Evolutionary conservation across 2,329 filamentous ascomycete species (phyloP).

Genomic region (Ceratocystis harringtonii): DNA sequence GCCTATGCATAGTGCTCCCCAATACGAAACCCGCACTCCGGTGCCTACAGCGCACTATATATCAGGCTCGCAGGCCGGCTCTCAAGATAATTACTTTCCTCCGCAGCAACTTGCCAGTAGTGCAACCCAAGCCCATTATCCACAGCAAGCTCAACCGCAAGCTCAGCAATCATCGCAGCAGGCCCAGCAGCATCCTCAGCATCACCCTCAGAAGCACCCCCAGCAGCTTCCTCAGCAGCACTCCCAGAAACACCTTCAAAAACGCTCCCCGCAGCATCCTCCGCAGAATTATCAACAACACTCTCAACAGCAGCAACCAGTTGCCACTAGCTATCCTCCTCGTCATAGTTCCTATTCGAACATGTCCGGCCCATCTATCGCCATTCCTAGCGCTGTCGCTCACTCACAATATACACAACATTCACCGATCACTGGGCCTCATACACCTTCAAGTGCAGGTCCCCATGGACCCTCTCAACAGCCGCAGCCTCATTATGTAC

Average conservation of each 20-base stretch:
- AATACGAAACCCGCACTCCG: not conserved
- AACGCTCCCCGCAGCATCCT: constrained; percentile 21
- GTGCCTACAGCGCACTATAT: not conserved
- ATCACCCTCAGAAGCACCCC: constrained; percentile 23
- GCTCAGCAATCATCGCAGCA: constrained; percentile 24
- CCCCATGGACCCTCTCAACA: not conserved
- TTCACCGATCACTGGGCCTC: constrained; percentile 4
- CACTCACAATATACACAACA: constrained; percentile 21
- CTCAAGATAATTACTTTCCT: constrained; percentile 2
- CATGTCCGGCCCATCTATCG: constrained; percentile 36
- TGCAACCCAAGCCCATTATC: not conserved
- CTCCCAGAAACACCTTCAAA: constrained; percentile 24
- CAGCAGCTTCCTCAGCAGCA: constrained; percentile 18
- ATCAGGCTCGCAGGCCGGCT: not conserved
- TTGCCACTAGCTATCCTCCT: constrained; percentile 24
- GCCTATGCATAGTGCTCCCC: not conserved
- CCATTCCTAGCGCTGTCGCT: constrained; percentile 27
- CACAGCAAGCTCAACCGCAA: constrained; percentile 20
- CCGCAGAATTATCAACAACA: constrained; percentile 25
- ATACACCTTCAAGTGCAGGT: not conserved
- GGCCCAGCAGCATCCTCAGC: constrained; percentile 24
- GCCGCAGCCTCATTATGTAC: constrained; percentile 23
- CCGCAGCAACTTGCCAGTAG: not conserved
- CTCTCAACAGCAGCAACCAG: constrained; percentile 32
- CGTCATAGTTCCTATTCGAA: constrained; percentile 27